Base-by-base conservation (phyloP, 192 early-diverging fungal genomes). In the Radiomyces spectabilis region DNA sequence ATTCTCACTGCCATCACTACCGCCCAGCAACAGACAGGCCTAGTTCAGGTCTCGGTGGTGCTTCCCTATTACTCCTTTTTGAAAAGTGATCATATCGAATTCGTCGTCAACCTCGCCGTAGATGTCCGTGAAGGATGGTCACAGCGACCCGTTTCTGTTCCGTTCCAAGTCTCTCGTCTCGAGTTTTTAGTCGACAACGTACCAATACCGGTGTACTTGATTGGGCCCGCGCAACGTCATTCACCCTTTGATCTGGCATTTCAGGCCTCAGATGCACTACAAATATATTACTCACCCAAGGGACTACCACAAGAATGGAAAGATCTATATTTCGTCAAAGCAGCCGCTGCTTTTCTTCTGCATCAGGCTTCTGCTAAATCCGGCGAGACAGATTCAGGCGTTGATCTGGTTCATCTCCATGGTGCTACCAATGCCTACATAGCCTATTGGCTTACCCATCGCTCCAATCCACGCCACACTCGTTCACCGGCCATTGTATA, bases 321-420 rank as follows among this genome's bases (percentile, higher is more conserved):
- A 44, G 74, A 81, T 65, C 73, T 70, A 4, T 81, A 72, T 32
- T 81, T 81, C 52, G 61, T 68, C 25, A 81, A 81, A 47, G 79
- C 76, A 3, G 73, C 53, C 0, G 74, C 76, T 1, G 54, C 64
- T 1, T 74, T 81, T 53, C 56, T 81, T 13, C 52, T 65, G 19
- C 61, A 67, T 50, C 59, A 67, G 26, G 59, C 57, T 5, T 13
- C 39, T 25, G 13, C 13, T 55, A 25, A 18, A 2, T 5, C 38
- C 15, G 5, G 33, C 10, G 55, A 51, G 16, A 30, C 27, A n/a
- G 66, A 56, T 22, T 38, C 42, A 5, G 16, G 38, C 2, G 75
- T 80, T 4, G 76, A 81, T 44, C 58, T 81, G 7, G 72, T 81
- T 37, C 79, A 81, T 69, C 38, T 70, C 12, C 79, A 81, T 55